These are phyloP conservation scores for Lentinula lateritia DNA, from an alignment of 768 basidiomycete genomes.

Conservation along the genomic window DNA sequence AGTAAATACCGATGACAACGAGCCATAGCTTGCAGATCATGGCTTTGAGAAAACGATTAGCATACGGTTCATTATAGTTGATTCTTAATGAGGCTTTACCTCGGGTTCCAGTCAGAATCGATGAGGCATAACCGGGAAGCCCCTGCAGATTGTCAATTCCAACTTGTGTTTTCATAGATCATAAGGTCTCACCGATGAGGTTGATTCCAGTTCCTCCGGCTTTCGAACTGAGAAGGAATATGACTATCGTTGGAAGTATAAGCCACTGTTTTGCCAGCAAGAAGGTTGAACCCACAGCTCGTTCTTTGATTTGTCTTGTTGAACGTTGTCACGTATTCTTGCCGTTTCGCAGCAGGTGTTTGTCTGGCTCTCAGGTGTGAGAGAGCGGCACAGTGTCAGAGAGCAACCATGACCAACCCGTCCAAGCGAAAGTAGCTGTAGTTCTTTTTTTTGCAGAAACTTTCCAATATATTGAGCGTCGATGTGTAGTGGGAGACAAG, in stretches of 20 bases:
- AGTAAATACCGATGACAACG: constrained; percentile 77
- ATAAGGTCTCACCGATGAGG: constrained; percentile 56
- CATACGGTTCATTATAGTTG: background rate
- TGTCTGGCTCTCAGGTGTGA: constrained; percentile 36
- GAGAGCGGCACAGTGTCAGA: background rate
- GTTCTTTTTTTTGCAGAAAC: constrained; percentile 66
- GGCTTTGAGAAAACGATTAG: constrained; percentile 32
- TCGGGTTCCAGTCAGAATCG: constrained; percentile 95
- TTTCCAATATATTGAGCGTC: constrained; percentile 88
- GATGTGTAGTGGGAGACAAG: constrained; percentile 96
- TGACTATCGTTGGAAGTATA: constrained; percentile 37
- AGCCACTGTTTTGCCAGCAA: background rate
- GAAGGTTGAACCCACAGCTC: constrained; percentile 50
- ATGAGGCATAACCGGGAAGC: constrained; percentile 83
- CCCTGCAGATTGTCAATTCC: constrained; percentile 23
- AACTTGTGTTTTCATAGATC: background rate
- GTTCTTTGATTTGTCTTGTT: constrained; percentile 70
- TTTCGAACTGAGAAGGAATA: constrained; percentile 92
- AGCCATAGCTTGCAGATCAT: constrained; percentile 96
- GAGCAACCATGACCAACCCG: constrained; percentile 44
- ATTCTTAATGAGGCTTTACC: constrained; percentile 30
- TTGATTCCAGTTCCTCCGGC: constrained; percentile 95
- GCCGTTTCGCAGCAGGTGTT: constrained; percentile 70
- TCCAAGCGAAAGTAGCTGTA: constrained; percentile 86
- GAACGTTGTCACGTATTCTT: constrained; percentile 85